Percentiles rank a stretch among this genome's conserved stretches.
Evolutionary conservation across 2,329 filamentous ascomycete species (phyloP).

Genomic region (Emydomyces testavorans): DNA sequence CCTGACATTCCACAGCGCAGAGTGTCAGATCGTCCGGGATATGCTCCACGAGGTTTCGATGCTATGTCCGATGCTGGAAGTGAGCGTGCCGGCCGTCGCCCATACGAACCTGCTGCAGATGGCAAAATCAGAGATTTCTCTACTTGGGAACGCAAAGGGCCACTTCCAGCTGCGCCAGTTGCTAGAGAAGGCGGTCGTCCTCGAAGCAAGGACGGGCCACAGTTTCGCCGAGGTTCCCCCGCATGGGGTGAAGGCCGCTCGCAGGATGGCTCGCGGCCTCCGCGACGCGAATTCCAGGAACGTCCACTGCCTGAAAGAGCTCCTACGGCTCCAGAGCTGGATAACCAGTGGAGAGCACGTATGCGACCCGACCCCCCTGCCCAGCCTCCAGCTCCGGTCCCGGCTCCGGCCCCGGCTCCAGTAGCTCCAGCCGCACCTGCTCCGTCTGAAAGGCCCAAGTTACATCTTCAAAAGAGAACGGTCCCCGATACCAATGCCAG

Average conservation of each 20-base stretch:
- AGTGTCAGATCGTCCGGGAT: slow-evolving; percentile 44
- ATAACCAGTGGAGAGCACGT: slow-evolving; percentile 81
- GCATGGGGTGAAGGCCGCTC: slow-evolving; percentile 60
- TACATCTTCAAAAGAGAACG: slow-evolving; percentile 85
- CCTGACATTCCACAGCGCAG: slow-evolving; percentile 57
- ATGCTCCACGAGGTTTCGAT: slow-evolving; percentile 44
- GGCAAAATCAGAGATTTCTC: slow-evolving; percentile 68
- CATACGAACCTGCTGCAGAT: slow-evolving; percentile 54
- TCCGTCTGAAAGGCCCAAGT: slow-evolving; percentile 54
- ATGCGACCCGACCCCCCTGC: slow-evolving; percentile 71
- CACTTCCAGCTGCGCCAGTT: slow-evolving; percentile 52
- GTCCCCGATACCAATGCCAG: slow-evolving; percentile 59
- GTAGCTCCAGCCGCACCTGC: slow-evolving; percentile 53
- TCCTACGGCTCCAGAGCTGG: slow-evolving; percentile 79
- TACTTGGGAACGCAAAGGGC: slow-evolving; percentile 93
- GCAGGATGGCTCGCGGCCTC: slow-evolving; percentile 67
- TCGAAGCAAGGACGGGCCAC: slow-evolving; percentile 48
- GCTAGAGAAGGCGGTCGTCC: slow-evolving; percentile 45
- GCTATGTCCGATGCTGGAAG: slow-evolving; percentile 44
- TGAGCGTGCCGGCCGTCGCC: slow-evolving; percentile 57
- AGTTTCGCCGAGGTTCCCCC: slow-evolving; percentile 56
- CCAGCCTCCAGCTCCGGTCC: slow-evolving; percentile 55
- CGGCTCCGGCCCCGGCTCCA: slow-evolving; percentile 37
- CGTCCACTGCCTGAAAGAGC: slow-evolving; percentile 54
- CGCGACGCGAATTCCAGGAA: slow-evolving; percentile 64